Base-by-base conservation (phyloP, 495 filamentous ascomycete genomes). In the Hypoxylon perforatum region DNA sequence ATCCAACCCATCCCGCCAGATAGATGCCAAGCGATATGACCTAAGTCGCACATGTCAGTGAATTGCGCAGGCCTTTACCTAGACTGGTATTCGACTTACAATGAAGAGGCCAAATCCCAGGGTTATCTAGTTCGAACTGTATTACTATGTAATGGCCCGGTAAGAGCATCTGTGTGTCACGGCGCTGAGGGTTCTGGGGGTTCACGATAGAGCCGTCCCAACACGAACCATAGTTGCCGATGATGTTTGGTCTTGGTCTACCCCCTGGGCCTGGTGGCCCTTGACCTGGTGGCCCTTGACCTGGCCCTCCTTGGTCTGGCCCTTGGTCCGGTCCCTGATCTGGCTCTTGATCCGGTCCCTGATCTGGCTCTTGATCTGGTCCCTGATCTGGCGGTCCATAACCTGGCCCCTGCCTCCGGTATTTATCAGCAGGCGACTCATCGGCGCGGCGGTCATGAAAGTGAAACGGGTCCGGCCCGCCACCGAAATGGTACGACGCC, bases 131-230 rank as follows among this genome's bases (percentile, higher is more conserved):
- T 67, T 82, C 75, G 72, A 86, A 87, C 4, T 81, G 83, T 11
- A 88, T 77, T 8, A 87, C 72, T 45, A 84, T 61, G 75, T 82
- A 78, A 14, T 81, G 84, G 5, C 38, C 30, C 8, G 72, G 61
- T 1, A 73, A 70, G 0, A 90, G 71, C 69, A 88, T 79, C 6
- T 85, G 80, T 0, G 85, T 84, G 74, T 92, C 89, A 7, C 90
- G 80, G 1, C 89, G 80, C 0, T 81, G 78, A 1, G 89, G 87
- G 71, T 83, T 88, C n/a, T 53, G 42, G 36, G 77, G 70, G 19
- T 80, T 79, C 23, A 85, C 67, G 64, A 85, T 80, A 9, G 67
- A 69, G 46, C 82, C 82, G 55, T 86, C 80, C 82, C 81, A 87
- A 0, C 55, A 17, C 49, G 69, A 19, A 33, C 50, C 28, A 41